Evolutionary conservation across 2,329 filamentous ascomycete species (phyloP).

Genomic region (Boeremia lycopersici): DNA sequence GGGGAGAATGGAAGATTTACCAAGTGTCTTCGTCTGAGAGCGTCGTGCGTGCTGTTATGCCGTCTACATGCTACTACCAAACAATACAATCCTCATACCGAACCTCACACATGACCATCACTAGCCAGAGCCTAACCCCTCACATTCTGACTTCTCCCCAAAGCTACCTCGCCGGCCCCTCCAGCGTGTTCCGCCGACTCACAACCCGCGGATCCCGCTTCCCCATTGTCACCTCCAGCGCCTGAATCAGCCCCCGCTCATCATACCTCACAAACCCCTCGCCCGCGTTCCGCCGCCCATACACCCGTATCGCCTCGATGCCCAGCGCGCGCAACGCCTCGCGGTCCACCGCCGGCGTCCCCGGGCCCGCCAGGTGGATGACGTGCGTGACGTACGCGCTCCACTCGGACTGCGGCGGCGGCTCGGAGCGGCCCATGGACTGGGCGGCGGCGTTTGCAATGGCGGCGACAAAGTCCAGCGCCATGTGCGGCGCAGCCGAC

Average conservation of each 20-base stretch:
- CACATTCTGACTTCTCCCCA: too few species aligned
- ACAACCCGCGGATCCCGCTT: slow-evolving; percentile 61
- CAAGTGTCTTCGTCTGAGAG: too few species aligned
- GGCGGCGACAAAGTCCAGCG: slow-evolving; percentile 80
- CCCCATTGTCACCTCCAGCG: slow-evolving; percentile 78
- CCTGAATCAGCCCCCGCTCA: slow-evolving; percentile 72
- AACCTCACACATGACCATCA: too few species aligned
- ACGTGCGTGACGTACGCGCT: slow-evolving; percentile 80
- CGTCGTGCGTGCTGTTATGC: too few species aligned
- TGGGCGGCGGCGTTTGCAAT: slow-evolving; percentile 70
- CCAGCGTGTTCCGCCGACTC: slow-evolving; percentile 64
- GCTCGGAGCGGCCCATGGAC: slow-evolving; percentile 49
- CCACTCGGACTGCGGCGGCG: slow-evolving; percentile 54
- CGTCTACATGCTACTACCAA: too few species aligned
- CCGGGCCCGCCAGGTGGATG: slow-evolving; percentile 75
- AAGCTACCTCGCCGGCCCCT: slow-evolving; percentile 9
- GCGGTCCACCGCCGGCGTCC: slow-evolving; percentile 73
- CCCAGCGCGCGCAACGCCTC: slow-evolving; percentile 68
- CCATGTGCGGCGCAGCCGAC: slow-evolving; percentile 66
- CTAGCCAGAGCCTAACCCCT: too few species aligned
- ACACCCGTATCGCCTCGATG: slow-evolving; percentile 77
- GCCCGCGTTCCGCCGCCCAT: slow-evolving; percentile 68
- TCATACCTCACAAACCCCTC: slow-evolving; percentile 72
- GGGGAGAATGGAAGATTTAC: neutral
- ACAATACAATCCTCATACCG: too few species aligned